Evolutionary conservation across 2,329 filamentous ascomycete genomes (phyloP).

Genomic region (Scedosporium apiospermum): DNA sequence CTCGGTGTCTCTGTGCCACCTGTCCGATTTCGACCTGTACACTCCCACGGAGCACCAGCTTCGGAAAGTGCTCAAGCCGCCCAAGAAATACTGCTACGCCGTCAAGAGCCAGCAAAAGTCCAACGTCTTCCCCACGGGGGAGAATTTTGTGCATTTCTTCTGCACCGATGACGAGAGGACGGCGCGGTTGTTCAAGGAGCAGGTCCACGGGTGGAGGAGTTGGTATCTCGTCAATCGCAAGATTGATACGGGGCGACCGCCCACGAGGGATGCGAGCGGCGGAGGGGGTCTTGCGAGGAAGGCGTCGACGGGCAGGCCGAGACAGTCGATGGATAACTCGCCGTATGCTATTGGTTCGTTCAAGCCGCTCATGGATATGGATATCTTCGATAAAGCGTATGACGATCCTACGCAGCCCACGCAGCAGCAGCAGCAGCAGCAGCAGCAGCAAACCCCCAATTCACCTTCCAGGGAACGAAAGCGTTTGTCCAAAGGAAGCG

Average conservation of each 20-base stretch:
- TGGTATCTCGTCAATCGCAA: constrained; percentile 79
- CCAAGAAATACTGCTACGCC: constrained; percentile 77
- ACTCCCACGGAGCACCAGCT: constrained; percentile 59
- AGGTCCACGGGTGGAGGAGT: constrained; percentile 75
- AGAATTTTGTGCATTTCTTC: constrained; percentile 90
- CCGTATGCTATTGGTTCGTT: constrained; percentile 59
- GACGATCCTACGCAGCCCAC: constrained; percentile 33
- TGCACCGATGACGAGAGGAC: constrained; percentile 61
- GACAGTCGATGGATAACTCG: constrained; percentile 35
- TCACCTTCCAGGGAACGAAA: background rate
- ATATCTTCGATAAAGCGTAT: constrained; percentile 44
- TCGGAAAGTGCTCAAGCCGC: constrained; percentile 65
- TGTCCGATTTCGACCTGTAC: constrained; percentile 92
- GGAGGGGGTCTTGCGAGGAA: constrained; percentile 6
- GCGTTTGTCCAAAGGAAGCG: constrained; percentile 7
- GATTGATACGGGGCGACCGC: constrained; percentile 28
- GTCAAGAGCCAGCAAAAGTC: constrained; percentile 90
- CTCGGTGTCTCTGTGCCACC: constrained; percentile 61
- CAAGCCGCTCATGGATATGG: constrained; percentile 56
- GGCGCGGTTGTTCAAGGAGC: constrained; percentile 60
- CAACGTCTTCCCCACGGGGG: constrained; percentile 68
- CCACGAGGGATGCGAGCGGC: constrained; percentile 19
- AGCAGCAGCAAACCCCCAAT: background rate
- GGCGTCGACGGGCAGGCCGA: constrained; percentile 21
- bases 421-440: constrained; percentile 9